phyloP scores from a whole-genome alignment of 2,329 filamentous ascomycete species.

The Nannizziopsis arthrosporioides region DNA sequence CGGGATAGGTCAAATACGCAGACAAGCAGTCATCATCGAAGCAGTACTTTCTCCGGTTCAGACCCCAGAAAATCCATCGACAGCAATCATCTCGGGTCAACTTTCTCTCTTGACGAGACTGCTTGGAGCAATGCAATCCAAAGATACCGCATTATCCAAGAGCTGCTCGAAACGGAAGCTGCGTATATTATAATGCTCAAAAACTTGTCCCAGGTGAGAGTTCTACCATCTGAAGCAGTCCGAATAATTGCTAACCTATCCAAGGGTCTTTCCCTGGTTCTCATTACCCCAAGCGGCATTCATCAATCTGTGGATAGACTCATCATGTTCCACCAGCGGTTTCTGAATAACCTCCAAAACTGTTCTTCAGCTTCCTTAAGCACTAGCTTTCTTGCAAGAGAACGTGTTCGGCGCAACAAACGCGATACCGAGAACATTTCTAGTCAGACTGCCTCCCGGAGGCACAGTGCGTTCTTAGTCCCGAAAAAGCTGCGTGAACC shows the following conservation, averaged over 20 bases:
- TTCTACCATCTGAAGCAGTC: not conserved
- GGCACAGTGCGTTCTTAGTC: slow-evolving; percentile 11
- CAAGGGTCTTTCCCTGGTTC: slow-evolving; percentile 59
- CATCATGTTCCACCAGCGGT: slow-evolving; percentile 68
- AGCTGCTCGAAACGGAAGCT: slow-evolving; percentile 76
- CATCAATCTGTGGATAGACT: slow-evolving; percentile 70
- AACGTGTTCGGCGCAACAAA: not conserved
- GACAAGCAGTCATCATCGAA: slow-evolving; percentile 43
- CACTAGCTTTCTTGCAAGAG: not conserved
- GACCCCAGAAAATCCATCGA: slow-evolving; percentile 55
- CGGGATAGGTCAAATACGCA: slow-evolving; percentile 49
- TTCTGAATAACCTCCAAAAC: slow-evolving; percentile 62
- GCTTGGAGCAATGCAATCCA: slow-evolving; percentile 62
- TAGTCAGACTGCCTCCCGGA: slow-evolving; percentile 26
- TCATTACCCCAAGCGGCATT: slow-evolving; percentile 61
- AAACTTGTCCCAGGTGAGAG: slow-evolving; percentile 67
- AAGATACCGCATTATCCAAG: slow-evolving; percentile 68
- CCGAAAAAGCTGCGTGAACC: slow-evolving; percentile 21
- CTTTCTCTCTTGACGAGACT: slow-evolving; percentile 50
- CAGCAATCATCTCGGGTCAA: slow-evolving; percentile 37
- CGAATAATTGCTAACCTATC: not conserved
- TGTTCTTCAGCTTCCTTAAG: not conserved
- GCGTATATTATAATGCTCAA: slow-evolving; percentile 79
- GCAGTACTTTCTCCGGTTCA: slow-evolving; percentile 52
- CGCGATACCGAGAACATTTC: not conserved